A percentile compares a stretch with the other conserved stretches of the same genome.
These are phyloP conservation scores for Lathyrus sativus DNA, from an alignment of 306 rosid genomes.

Conservation along the genomic window DNA sequence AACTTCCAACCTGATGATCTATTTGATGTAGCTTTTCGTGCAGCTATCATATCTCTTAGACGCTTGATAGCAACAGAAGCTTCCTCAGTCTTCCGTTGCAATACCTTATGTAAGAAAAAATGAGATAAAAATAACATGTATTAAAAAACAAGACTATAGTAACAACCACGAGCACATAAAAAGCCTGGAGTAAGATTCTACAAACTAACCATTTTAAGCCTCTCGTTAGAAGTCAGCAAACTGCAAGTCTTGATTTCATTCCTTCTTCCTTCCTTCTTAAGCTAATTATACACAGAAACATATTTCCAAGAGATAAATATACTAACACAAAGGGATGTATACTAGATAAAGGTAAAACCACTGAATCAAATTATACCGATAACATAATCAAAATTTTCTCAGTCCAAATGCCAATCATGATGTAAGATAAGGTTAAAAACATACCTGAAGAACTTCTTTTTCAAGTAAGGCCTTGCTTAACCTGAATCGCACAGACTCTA, in stretches of 20 bases:
- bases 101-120: constrained; percentile 55
- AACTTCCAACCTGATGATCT: constrained; percentile 56
- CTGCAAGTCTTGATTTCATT: constrained; percentile 57
- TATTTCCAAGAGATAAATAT: constrained; percentile 25
- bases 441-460: constrained; percentile 89
- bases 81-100: constrained; percentile 89
- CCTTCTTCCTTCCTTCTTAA: constrained; percentile 73
- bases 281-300: constrained; percentile 56
- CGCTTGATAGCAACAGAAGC: constrained; percentile 72
- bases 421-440: constrained; percentile 12
- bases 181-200: not conserved
- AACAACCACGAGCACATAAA: not conserved
- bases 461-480: constrained; percentile 66
- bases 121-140: constrained; percentile 19
- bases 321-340: not conserved
- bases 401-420: constrained; percentile 1
- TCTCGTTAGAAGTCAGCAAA: constrained; percentile 68
- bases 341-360: constrained; percentile 16
- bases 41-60: constrained; percentile 62
- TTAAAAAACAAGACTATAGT: constrained; percentile 18
- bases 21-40: constrained; percentile 59
- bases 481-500: constrained; percentile 80
- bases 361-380: constrained; percentile 1
- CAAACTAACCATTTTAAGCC: constrained; percentile 67
- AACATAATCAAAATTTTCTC: not conserved